These are phyloP conservation scores for Diutina rugosa DNA, from an alignment of 1,139 yeast species.

Conservation along the genomic window DNA sequence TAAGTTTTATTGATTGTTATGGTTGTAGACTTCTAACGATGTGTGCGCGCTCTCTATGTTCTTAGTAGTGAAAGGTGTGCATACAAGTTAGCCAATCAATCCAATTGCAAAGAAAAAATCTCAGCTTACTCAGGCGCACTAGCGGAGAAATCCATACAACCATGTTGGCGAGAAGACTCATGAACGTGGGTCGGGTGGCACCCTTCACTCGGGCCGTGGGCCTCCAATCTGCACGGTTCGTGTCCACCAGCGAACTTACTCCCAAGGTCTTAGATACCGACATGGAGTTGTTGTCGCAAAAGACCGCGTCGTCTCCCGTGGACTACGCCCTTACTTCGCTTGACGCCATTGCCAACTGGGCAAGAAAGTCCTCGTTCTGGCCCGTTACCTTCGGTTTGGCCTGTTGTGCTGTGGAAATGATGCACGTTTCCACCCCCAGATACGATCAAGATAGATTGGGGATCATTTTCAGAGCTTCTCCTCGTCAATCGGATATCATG, in stretches of 20 bases:
- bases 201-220: slow-evolving; percentile 5
- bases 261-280: slow-evolving; percentile 31
- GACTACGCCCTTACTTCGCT: slow-evolving; percentile 81
- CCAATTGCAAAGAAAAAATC: slow-evolving; percentile 1
- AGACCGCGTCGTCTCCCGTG: slow-evolving; percentile 36
- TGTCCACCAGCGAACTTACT: slow-evolving; percentile 26
- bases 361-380: slow-evolving; percentile 87
- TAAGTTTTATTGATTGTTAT: not conserved
- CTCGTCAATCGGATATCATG: slow-evolving; percentile 89
- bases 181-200: not conserved
- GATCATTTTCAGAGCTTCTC: slow-evolving; percentile 88
- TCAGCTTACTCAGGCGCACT: not conserved
- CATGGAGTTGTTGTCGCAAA: slow-evolving; percentile 33
- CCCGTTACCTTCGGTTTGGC: slow-evolving; percentile 89
- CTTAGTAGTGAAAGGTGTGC: not conserved
- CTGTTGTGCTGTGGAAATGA: slow-evolving; percentile 92
- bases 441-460: slow-evolving; percentile 92
- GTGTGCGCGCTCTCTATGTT: not conserved
- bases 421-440: slow-evolving; percentile 88
- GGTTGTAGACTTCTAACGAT: not conserved
- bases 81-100: not conserved
- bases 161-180: slow-evolving; percentile 1
- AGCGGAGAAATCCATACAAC: not conserved
- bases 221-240: slow-evolving; percentile 12
- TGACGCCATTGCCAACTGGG: slow-evolving; percentile 84